Percentiles rank a stretch among this genome's conserved stretches.
Conservation (phyloP, 495 filamentous ascomycete species). For the Pseudomonodictys pantanalensis region DNA sequence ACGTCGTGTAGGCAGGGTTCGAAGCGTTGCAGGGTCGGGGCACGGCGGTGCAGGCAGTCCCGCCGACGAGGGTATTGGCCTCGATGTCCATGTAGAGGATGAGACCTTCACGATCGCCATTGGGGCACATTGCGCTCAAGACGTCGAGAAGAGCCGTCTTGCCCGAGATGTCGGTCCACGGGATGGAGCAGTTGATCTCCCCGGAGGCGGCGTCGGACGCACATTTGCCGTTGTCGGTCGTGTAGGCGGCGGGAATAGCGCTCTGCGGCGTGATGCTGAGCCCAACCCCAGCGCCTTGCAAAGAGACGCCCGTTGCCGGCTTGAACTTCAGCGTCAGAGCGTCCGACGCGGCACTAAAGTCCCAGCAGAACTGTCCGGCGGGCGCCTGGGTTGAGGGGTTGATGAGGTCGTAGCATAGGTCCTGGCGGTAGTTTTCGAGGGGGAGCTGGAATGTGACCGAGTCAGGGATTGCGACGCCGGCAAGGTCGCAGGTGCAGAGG, state of each 20-base stretch:
- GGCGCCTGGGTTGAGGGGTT: not conserved
- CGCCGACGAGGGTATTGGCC: not conserved
- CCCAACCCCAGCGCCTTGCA: not conserved
- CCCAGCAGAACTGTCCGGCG: not conserved
- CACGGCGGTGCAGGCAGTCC: not conserved
- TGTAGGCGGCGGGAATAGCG: not conserved
- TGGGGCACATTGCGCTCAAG: not conserved
- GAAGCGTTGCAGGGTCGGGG: not conserved
- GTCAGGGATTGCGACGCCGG: not conserved
- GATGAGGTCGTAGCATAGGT: not conserved
- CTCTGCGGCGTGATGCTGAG: not conserved
- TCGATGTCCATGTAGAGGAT: not conserved
- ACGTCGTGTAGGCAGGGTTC: not conserved
- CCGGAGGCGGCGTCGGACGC: not conserved
- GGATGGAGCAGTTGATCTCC: not conserved
- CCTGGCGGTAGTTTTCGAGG: not conserved
- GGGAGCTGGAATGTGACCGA: not conserved
- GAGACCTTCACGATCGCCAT: not conserved
- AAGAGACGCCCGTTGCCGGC: not conserved
- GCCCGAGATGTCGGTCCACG: not conserved
- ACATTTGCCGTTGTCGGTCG: not conserved
- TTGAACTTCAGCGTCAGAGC: not conserved
- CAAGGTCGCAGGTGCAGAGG: not conserved
- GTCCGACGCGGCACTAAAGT: not conserved
- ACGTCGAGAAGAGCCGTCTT: not conserved